Conservation (phyloP, 2,329 filamentous ascomycete genomes). For the Magnaporthiopsis incrustans region DNA sequence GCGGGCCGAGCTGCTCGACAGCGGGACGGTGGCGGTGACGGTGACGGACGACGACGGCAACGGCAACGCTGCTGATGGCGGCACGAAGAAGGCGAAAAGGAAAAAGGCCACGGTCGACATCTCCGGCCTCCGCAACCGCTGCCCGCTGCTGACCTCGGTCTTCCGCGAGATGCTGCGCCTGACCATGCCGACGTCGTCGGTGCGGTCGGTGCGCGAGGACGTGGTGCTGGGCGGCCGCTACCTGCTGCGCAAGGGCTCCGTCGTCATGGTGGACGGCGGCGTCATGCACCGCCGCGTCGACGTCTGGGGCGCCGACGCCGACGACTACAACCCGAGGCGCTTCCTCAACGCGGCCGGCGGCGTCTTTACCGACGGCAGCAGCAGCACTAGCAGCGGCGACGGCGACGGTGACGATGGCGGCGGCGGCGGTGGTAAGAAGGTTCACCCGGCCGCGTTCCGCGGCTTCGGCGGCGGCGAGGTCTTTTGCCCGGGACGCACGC, state of each 20-base stretch:
- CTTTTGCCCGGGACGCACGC: constrained; percentile 24
- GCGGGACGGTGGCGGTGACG: background rate
- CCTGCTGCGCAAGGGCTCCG: constrained; percentile 7
- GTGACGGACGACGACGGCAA: too few relatives aligned
- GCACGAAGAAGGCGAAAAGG: background rate
- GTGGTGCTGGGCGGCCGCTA: constrained; percentile 3
- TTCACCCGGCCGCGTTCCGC: constrained; percentile 17
- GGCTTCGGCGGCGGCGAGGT: constrained; percentile 26
- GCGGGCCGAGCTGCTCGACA: constrained; percentile 1
- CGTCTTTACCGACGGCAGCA: background rate
- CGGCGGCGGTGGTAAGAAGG: constrained; percentile 9
- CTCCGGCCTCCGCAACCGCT: background rate
- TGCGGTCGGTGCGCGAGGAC: too few relatives aligned
- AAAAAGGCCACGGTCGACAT: constrained; percentile 16
- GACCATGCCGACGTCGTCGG: background rate
- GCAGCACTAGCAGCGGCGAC: too few relatives aligned
- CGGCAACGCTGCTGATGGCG: too few relatives aligned
- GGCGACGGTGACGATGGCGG: constrained; percentile 21
- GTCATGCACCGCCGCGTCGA: constrained; percentile 3
- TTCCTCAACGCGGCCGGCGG: constrained; percentile 3
- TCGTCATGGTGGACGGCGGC: constrained; percentile 4
- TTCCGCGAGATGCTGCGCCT: constrained; percentile 7
- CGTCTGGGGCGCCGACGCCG: constrained; percentile 9
- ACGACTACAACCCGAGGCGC: constrained; percentile 4
- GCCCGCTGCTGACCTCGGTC: constrained; percentile 4